Evolutionary conservation across 306 rosid genomes (phyloP), one percentile per base, ranked within the genome.

Genomic region (Lathyrus oleraceus): DNA sequence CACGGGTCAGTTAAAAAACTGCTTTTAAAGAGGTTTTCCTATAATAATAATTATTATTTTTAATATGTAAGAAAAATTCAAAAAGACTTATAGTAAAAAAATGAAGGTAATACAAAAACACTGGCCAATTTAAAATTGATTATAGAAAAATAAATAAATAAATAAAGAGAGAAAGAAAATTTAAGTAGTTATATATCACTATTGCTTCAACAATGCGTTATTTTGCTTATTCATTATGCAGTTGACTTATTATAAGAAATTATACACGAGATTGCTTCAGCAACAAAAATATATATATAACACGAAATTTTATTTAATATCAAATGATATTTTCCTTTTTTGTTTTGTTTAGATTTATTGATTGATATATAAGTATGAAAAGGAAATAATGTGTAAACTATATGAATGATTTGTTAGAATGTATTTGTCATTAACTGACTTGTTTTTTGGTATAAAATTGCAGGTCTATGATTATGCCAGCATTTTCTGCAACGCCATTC

Each of bases 401-500:
- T 57, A 14, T 47, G 43, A 57, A 17, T 67, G 65, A 60, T 27
- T 71, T 43, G 47, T 20, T 61, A 0, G 4, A 6, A 59, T 11
- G 70, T 27, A 28, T 13, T 16, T 57, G 19, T 17, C 38, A 35
- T 39, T 69, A 20, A 72, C 21, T 27, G 5, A 61, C 47, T 68
- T 65, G 5, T 12, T 21, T 30, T 69, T 56, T 69, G 30, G 7
- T 61, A 0, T 8, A 6, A 9, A 25, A 27, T 83, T 72, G 53
- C 87, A 89, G 96, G 88, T 62, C 80, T 51, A 38, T 64, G n/a
- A 43, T 78, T 9, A 54, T 89, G 53, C 90, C 96, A 13, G 63
- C 79, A 1, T 87, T 84, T 45, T 75, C 89, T 66, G 81, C 91
- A 9, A 76, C 87, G 15, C 91, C 96, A 21, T 85, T 84, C 65